Conservation (phyloP, 2,329 filamentous ascomycete genomes). For the Cladosporium phlei region DNA sequence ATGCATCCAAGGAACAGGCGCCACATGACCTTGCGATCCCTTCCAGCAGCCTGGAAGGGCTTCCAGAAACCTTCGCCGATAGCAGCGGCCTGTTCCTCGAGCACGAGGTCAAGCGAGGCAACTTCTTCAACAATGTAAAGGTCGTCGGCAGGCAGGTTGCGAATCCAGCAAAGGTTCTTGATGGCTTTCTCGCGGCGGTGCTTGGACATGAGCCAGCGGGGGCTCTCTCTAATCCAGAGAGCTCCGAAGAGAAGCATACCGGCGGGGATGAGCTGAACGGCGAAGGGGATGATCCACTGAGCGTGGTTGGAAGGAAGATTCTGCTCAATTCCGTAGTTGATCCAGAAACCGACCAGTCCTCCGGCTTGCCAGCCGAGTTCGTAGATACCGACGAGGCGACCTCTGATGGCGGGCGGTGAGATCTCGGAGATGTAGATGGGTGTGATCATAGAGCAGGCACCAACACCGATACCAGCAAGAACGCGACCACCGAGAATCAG, state of each 20-base stretch:
- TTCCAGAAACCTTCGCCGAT: slow-evolving; percentile 72
- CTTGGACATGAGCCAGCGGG: slow-evolving; percentile 42
- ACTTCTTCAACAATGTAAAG: slow-evolving; percentile 71
- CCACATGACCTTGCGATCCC: slow-evolving; percentile 57
- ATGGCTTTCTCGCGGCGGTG: slow-evolving; percentile 39
- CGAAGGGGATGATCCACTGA: slow-evolving; percentile 51
- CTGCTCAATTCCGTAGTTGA: slow-evolving; percentile 41
- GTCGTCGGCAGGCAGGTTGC: slow-evolving; percentile 53
- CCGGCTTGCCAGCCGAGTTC: slow-evolving; percentile 54
- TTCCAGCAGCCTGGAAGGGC: slow-evolving; percentile 56
- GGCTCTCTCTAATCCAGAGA: slow-evolving; percentile 42
- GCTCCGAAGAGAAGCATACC: slow-evolving; percentile 50
- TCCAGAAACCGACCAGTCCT: slow-evolving; percentile 44
- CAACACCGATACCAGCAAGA: slow-evolving; percentile 54
- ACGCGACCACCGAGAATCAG: slow-evolving; percentile 55
- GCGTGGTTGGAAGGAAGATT: slow-evolving; percentile 39
- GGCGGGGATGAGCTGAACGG: slow-evolving; percentile 62
- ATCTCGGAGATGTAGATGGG: slow-evolving; percentile 59
- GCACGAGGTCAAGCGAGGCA: slow-evolving; percentile 62
- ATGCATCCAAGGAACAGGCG: slow-evolving; percentile 69
- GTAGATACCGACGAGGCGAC: slow-evolving; percentile 55
- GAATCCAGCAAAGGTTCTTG: slow-evolving; percentile 56
- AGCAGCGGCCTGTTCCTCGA: slow-evolving; percentile 58
- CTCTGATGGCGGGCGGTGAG: slow-evolving; percentile 54
- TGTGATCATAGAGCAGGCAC: slow-evolving; percentile 51